These are phyloP conservation scores for Adenanthera pavonina DNA, from an alignment of 306 rosid genomes.

Conservation along the genomic window DNA sequence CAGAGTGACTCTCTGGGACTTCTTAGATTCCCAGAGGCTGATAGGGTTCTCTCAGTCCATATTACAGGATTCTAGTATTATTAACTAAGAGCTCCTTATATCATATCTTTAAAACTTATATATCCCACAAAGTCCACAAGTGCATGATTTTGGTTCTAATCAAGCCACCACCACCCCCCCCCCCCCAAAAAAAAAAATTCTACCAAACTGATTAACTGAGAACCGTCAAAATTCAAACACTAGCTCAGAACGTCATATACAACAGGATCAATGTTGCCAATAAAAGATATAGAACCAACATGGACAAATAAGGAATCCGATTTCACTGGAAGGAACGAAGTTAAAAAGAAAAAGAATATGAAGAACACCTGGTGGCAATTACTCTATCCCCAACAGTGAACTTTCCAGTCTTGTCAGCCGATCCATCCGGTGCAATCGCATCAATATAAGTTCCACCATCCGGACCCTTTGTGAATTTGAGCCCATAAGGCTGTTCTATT, in stretches of 20 bases:
- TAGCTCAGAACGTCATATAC: not conserved
- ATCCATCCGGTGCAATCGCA: slow-evolving; percentile 92
- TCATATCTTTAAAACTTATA: not conserved
- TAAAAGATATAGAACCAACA: not conserved
- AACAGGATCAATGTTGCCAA: not conserved
- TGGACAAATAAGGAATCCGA: not conserved
- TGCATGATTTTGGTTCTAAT: not conserved
- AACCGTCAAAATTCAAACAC: slow-evolving; percentile 6
- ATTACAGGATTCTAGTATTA: not conserved
- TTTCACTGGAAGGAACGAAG: not conserved
- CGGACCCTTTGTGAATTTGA: slow-evolving; percentile 80
- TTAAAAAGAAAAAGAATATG: not conserved
- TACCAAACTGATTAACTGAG: not conserved
- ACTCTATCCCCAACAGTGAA: slow-evolving; percentile 93
- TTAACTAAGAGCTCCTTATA: not conserved
- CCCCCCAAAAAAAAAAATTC: not conserved
- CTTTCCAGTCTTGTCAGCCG: slow-evolving; percentile 74
- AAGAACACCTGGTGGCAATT: slow-evolving; percentile 80
- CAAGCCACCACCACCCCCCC: not conserved
- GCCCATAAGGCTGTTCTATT: slow-evolving; percentile 80
- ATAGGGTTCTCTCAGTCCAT: not conserved
- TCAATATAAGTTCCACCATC: slow-evolving; percentile 97
- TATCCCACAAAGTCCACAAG: not conserved
- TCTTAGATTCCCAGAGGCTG: not conserved
- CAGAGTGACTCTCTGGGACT: not conserved